These are phyloP conservation scores for Aureobasidium sp. DNA, from an alignment of 2,329 filamentous ascomycete species.

Conservation along the genomic window DNA sequence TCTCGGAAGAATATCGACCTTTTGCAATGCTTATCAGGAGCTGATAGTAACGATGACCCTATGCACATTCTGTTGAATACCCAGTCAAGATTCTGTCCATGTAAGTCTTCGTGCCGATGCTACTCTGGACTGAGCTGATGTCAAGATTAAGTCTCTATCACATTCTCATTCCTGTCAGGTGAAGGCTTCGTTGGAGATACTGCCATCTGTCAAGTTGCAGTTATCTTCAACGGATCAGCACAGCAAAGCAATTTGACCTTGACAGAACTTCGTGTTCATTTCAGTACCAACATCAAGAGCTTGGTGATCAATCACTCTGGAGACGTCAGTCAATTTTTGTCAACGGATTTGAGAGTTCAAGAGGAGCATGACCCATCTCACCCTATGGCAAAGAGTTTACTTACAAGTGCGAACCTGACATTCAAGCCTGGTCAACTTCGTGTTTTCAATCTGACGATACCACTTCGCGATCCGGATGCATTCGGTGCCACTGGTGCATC, in stretches of 20 bases:
- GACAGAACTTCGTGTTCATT: slow-evolving; percentile 6
- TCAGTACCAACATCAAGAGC: slow-evolving; percentile 7
- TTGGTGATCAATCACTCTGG: slow-evolving; percentile 6
- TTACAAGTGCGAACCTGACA: slow-evolving; percentile 55
- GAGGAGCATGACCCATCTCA: slow-evolving; percentile 13
- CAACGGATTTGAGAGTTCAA: slow-evolving; percentile 3
- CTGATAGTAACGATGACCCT: not conserved
- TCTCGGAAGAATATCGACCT: not conserved
- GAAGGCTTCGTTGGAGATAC: slow-evolving; percentile 16
- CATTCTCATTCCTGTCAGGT: slow-evolving; percentile 15
- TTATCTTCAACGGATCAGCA: not conserved
- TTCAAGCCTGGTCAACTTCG: slow-evolving; percentile 59
- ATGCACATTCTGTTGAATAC: slow-evolving; percentile 12
- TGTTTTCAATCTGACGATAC: slow-evolving; percentile 63
- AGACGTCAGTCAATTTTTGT: not conserved
- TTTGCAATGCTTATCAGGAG: not conserved
- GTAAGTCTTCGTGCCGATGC: not conserved
- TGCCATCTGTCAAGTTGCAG: slow-evolving; percentile 12
- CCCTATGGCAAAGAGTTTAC: slow-evolving; percentile 31
- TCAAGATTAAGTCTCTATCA: not conserved
- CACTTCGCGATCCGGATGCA: slow-evolving; percentile 74
- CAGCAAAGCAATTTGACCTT: not conserved
- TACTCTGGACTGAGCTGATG: not conserved
- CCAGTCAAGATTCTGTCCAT: slow-evolving; percentile 12
- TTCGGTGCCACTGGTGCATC: slow-evolving; percentile 57